A percentile compares a stretch with the other conserved stretches of the same genome.
phyloP scores from a whole-genome alignment of 2,329 filamentous ascomycete species.

The Trichoderma breve region DNA sequence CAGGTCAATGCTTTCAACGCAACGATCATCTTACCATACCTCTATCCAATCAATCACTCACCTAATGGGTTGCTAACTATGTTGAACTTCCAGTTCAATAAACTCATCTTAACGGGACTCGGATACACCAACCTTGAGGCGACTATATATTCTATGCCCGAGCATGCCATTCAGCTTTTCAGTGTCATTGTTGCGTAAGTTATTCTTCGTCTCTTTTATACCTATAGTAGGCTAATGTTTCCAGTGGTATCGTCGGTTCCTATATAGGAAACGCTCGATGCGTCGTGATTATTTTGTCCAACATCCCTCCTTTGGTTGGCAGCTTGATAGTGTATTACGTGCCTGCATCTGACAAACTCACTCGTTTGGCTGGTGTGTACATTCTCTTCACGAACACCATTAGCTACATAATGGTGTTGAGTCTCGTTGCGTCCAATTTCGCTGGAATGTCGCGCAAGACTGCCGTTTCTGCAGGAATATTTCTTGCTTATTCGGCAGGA shows the following conservation, averaged over 20 bases:
- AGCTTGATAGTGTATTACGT: neutral
- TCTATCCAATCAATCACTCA: neutral
- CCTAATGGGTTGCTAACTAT: neutral
- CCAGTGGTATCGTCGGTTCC: neutral
- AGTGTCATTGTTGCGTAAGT: neutral
- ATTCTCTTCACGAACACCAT: constrained; percentile 21
- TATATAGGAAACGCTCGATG: neutral
- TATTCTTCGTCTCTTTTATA: neutral
- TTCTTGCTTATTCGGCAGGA: constrained; percentile 19
- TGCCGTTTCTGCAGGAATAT: constrained; percentile 17
- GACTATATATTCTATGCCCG: constrained; percentile 10
- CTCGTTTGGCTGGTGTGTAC: neutral
- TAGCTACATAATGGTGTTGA: constrained; percentile 21
- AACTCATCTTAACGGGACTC: constrained; percentile 21
- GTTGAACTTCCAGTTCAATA: neutral
- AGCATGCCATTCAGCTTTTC: constrained; percentile 24
- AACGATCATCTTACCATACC: neutral
- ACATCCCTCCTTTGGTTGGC: neutral
- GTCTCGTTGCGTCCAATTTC: neutral
- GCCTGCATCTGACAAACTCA: neutral
- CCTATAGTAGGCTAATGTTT: neutral
- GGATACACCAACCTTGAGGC: constrained; percentile 19
- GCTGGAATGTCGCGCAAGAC: constrained; percentile 17
- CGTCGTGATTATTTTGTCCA: neutral
- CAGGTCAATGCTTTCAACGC: neutral